Conservation (phyloP, 129 eudicot genomes). For the Flaveria trinervia region DNA sequence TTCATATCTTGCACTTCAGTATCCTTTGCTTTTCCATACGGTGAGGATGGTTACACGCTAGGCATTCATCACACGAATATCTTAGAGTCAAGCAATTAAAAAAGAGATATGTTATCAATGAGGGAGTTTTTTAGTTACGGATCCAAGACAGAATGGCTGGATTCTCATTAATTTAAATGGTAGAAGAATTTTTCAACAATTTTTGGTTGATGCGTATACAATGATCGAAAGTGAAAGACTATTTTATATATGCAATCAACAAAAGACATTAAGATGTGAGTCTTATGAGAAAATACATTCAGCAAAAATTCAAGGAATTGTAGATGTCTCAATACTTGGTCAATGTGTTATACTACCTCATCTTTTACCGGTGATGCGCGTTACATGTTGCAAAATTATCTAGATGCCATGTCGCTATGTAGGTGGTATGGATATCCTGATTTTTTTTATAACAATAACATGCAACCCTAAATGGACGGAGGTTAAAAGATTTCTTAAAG, state of each 20-base stretch:
- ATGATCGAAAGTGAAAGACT: neutral
- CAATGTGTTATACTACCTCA: neutral
- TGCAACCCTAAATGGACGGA: neutral
- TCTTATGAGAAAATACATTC: neutral
- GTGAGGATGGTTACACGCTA: neutral
- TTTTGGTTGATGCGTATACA: neutral
- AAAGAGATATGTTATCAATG: too few relatives aligned
- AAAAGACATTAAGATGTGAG: neutral
- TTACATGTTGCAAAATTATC: neutral
- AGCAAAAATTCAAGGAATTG: neutral
- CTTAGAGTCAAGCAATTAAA: neutral
- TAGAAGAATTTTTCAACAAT: neutral
- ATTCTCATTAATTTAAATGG: neutral
- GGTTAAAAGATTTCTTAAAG: neutral
- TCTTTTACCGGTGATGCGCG: neutral
- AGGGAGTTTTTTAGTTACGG: neutral
- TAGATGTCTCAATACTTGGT: neutral
- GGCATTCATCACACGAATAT: neutral
- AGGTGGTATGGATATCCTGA: neutral
- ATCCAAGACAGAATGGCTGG: neutral
- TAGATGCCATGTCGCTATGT: neutral
- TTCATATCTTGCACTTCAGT: neutral
- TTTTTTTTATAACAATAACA: neutral
- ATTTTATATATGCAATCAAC: neutral
- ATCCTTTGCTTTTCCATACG: neutral